A percentile compares a stretch with the other conserved stretches of the same genome.
phyloP scores from a whole-genome alignment of 768 basidiomycete species.

The Suillus subluteus region DNA sequence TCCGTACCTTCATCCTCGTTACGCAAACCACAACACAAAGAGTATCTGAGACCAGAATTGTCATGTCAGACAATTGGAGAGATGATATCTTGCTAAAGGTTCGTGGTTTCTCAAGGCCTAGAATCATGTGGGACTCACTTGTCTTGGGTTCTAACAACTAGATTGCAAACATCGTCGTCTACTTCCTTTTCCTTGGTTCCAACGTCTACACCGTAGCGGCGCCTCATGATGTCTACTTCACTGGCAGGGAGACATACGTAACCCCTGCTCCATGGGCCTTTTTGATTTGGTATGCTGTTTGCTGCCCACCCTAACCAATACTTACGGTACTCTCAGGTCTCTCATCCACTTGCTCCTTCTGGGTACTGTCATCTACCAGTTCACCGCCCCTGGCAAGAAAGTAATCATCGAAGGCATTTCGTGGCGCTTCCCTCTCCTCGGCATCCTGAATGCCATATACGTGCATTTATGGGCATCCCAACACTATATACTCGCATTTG shows the following conservation, averaged over 20 bases:
- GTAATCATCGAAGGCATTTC: constrained; percentile 85
- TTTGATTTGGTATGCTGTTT: constrained; percentile 71
- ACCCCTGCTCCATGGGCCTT: constrained; percentile 96
- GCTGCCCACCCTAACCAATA: not conserved
- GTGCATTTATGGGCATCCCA: constrained; percentile 83
- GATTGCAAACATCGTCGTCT: constrained; percentile 82
- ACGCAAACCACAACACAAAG: constrained; percentile 2
- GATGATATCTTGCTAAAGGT: constrained; percentile 87
- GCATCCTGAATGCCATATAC: constrained; percentile 85
- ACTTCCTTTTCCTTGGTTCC: constrained; percentile 85
- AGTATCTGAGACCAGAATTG: constrained; percentile 20
- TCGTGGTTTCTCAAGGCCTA: constrained; percentile 8
- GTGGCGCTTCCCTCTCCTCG: constrained; percentile 92
- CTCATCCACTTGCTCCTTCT: constrained; percentile 90
- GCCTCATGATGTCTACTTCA: constrained; percentile 70
- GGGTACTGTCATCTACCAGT: constrained; percentile 90
- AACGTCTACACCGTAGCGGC: constrained; percentile 87
- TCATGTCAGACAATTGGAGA: constrained; percentile 69
- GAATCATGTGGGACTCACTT: not conserved
- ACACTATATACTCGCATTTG: constrained; percentile 80
- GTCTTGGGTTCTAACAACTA: constrained; percentile 22
- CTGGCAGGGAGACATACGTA: constrained; percentile 86
- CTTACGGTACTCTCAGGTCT: constrained; percentile 51
- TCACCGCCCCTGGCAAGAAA: constrained; percentile 74
- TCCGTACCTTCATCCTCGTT: constrained; percentile 16